Percentiles rank a stretch among this genome's conserved stretches.
These are phyloP conservation scores for Aspergillus brasiliensis DNA, from an alignment of 2,329 filamentous ascomycete genomes.

Conservation along the genomic window DNA sequence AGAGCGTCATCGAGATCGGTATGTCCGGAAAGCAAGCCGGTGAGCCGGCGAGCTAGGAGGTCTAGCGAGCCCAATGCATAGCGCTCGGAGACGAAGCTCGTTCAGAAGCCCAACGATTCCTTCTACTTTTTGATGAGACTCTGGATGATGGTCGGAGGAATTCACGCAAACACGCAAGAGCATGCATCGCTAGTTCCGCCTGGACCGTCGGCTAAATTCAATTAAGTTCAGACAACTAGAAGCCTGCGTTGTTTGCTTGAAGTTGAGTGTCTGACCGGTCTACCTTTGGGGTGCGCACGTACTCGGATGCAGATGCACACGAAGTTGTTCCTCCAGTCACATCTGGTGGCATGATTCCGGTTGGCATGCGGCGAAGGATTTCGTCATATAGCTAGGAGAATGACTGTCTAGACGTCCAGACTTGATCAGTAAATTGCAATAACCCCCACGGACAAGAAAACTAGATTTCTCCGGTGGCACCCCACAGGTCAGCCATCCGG, in stretches of 20 bases:
- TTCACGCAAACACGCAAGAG: neutral
- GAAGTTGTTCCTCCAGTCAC: neutral
- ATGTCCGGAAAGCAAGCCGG: neutral
- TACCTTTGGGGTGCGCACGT: neutral
- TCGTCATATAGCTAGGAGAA: neutral
- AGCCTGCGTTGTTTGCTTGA: neutral
- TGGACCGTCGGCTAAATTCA: neutral
- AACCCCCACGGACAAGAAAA: neutral
- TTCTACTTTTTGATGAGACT: neutral
- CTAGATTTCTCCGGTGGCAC: slow-evolving; percentile 9
- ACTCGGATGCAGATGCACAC: neutral
- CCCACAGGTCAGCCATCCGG: slow-evolving; percentile 6
- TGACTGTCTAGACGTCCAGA: neutral
- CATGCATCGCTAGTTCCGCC: neutral
- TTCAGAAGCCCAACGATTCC: neutral
- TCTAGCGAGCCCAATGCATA: neutral
- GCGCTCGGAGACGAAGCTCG: neutral
- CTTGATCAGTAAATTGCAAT: neutral
- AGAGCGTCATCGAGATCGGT: neutral
- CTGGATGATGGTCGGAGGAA: slow-evolving; percentile 1
- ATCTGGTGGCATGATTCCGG: slow-evolving; percentile 3
- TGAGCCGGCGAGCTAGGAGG: neutral
- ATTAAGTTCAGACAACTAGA: too few relatives aligned
- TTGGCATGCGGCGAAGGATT: neutral
- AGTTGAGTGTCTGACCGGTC: neutral